Evolutionary conservation across 1,284 basidiomycete genomes (phyloP), one percentile per base, ranked within the genome.

Genomic region (Caloboletus firmus): DNA sequence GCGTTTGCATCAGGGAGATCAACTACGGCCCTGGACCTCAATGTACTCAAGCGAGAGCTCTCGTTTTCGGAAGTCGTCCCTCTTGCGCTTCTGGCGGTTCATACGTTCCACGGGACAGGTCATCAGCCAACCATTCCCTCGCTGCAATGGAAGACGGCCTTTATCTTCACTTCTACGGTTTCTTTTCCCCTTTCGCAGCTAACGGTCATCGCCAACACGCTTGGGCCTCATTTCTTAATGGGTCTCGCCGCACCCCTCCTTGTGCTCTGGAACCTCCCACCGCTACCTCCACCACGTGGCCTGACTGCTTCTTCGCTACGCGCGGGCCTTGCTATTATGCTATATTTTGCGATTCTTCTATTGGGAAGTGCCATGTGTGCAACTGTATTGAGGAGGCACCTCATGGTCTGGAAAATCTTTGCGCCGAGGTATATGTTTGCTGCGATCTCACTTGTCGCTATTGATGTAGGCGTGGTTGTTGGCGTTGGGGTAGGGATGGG

Each of bases 391-490:
- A 73, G 94, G 53, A 72, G 96, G 39, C 97, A 99, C 72, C 72
- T 99, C 61, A 98, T 99, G 95, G 94, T 98, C 35, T 99, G 96
- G 94, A 98, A 98, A 74, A 88, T 98, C 6, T 99, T 98, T 69
- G 95, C 95, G 30, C 97, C 97, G 48, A 77, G 95, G 55, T 96
- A 95, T 68, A 95, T 98, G 87, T 70, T 84, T 15, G 88, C 83
- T 0, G 89, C 80, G 12, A 54, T 76, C 4, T 74, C 75, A 17
- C 61, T 88, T 30, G 35, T 83, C 5, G 77, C 75, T 3, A 78
- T 85, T 2, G 87, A 89, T 69, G 37, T 80, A 0, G 84, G 75
- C 3, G 74, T 84, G 17, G 44, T 88, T 36, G 31, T 86, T 17
- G 84, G 82, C 0, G 64, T 78, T 18, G 70, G 67, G 3, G 51